phyloP scores from a whole-genome alignment of 2,329 filamentous ascomycete genomes.

The Leptographium galeiforme region DNA sequence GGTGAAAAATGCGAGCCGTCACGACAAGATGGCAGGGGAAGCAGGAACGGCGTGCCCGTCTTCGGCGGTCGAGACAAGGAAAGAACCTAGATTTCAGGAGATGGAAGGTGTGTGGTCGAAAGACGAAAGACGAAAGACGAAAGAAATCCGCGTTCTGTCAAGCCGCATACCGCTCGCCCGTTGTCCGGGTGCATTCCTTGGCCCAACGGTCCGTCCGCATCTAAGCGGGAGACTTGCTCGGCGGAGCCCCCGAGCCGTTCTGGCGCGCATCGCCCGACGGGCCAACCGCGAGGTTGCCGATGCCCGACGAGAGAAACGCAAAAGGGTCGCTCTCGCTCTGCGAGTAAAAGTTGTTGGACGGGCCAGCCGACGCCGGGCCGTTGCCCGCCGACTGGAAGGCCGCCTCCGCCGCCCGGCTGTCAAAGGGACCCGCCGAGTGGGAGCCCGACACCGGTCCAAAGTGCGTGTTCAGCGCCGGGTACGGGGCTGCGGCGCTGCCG shows the following conservation, averaged over 20 bases:
- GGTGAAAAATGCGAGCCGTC: slow-evolving; percentile 9
- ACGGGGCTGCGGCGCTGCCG: slow-evolving; percentile 62
- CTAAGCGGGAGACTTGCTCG: slow-evolving; percentile 48
- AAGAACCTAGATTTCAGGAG: not conserved
- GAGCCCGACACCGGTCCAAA: slow-evolving; percentile 65
- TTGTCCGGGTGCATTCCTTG: too few relatives aligned
- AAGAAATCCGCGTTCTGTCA: not conserved
- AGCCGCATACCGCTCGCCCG: not conserved
- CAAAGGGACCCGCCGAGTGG: slow-evolving; percentile 76
- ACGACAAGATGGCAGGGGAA: slow-evolving; percentile 9
- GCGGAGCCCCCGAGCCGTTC: slow-evolving; percentile 43
- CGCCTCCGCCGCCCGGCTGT: slow-evolving; percentile 84
- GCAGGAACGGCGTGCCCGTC: not conserved
- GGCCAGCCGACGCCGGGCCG: slow-evolving; percentile 62
- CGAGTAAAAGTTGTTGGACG: slow-evolving; percentile 58
- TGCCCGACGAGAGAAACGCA: slow-evolving; percentile 63
- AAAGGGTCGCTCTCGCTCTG: slow-evolving; percentile 62
- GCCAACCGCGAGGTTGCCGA: slow-evolving; percentile 59
- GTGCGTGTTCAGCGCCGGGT: slow-evolving; percentile 71
- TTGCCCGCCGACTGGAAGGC: slow-evolving; percentile 86
- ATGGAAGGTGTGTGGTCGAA: not conserved
- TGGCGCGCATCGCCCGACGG: slow-evolving; percentile 45
- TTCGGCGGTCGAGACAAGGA: not conserved
- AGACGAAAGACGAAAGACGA: too few relatives aligned
- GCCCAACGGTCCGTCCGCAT: not conserved